These are phyloP conservation scores for Alternaria arborescens DNA, from an alignment of 2,329 filamentous ascomycete species.

Conservation along the genomic window DNA sequence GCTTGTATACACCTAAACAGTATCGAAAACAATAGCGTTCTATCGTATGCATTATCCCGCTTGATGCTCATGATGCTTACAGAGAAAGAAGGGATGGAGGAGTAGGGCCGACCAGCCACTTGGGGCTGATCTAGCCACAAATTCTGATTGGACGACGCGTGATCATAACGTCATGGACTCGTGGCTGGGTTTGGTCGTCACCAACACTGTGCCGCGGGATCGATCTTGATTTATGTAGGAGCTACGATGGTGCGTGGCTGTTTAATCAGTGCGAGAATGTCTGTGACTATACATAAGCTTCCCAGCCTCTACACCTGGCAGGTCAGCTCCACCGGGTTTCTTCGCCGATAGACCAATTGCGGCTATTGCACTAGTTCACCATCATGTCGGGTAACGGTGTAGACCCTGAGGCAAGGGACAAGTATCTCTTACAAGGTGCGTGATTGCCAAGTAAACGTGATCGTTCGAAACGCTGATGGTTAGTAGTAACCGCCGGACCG, in stretches of 20 bases:
- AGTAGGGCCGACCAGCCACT: neutral
- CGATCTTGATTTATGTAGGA: constrained; percentile 1
- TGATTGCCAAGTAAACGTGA: neutral
- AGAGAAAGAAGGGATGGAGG: neutral
- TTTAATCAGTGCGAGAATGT: neutral
- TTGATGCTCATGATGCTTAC: neutral
- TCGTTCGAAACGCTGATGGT: neutral
- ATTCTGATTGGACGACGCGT: constrained; percentile 9
- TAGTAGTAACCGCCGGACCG: constrained; percentile 47
- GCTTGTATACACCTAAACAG: neutral
- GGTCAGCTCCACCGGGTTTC: neutral
- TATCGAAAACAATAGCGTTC: neutral
- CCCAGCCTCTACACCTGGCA: neutral
- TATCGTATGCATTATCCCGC: neutral
- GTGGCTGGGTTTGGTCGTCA: neutral
- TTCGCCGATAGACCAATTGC: neutral
- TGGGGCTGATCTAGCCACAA: constrained; percentile 1
- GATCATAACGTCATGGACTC: constrained; percentile 17
- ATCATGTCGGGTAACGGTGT: constrained; percentile 27
- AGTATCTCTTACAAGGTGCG: constrained; percentile 47
- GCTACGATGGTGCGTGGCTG: neutral
- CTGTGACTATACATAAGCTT: neutral
- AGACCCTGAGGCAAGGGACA: constrained; percentile 44
- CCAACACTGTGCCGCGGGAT: neutral
- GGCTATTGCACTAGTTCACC: neutral